A percentile compares a stretch with the other conserved stretches of the same genome.
Conservation (phyloP, 805 yeast genomes). For the Lipomyces anomalus region DNA sequence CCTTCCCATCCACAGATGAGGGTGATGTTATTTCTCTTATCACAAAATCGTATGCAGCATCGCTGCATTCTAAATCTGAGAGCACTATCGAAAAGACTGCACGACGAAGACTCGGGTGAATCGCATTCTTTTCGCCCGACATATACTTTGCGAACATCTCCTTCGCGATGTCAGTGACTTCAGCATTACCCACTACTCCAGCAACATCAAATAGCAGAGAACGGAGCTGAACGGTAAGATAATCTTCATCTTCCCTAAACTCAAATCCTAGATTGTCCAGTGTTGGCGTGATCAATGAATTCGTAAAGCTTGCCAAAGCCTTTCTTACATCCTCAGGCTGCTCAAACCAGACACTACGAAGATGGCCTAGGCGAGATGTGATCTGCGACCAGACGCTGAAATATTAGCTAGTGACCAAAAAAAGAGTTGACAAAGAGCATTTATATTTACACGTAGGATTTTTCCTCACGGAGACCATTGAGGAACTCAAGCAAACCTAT, state of each 20-base stretch:
- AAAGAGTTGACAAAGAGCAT: constrained; percentile 30
- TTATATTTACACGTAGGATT: constrained; percentile 52
- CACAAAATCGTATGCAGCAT: constrained; percentile 38
- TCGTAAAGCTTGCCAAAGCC: constrained; percentile 48
- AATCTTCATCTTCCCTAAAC: constrained; percentile 48
- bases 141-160: constrained; percentile 34
- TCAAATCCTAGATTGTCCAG: constrained; percentile 56
- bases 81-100: constrained; percentile 44
- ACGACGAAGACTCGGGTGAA: constrained; percentile 46
- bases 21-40: constrained; percentile 47
- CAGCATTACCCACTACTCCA: constrained; percentile 45
- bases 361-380: constrained; percentile 36
- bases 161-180: constrained; percentile 44
- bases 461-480: constrained; percentile 43
- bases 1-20: constrained; percentile 50
- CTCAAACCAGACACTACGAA: constrained; percentile 35
- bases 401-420: constrained; percentile 36
- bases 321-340: constrained; percentile 37
- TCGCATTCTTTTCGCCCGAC: constrained; percentile 42
- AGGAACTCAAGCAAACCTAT: constrained; percentile 55
- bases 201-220: constrained; percentile 57
- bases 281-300: constrained; percentile 48
- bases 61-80: constrained; percentile 29
- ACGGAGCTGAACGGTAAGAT: constrained; percentile 58
- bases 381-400: constrained; percentile 57